A percentile compares a stretch with the other conserved stretches of the same genome.
phyloP scores from a whole-genome alignment of 306 rosid species.

The Rosa persica region DNA sequence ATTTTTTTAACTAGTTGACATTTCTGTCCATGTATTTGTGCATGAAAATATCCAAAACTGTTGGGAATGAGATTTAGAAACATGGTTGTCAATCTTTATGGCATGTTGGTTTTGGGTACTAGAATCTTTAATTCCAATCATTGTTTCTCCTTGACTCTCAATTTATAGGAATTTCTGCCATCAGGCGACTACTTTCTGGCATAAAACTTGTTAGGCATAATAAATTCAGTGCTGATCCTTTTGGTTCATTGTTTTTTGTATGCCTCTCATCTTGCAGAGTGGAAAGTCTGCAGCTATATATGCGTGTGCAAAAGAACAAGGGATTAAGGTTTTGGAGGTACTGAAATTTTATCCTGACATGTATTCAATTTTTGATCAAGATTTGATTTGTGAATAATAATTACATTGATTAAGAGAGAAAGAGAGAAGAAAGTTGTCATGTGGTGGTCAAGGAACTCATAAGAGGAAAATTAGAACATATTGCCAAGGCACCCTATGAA shows the following conservation, averaged over 20 bases:
- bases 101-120: neutral
- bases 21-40: neutral
- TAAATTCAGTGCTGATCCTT: constrained; percentile 17
- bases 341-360: neutral
- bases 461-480: neutral
- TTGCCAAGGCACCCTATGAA: neutral
- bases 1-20: constrained; percentile 9
- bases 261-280: constrained; percentile 60
- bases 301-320: constrained; percentile 92
- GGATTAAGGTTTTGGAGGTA: constrained; percentile 87
- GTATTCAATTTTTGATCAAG: neutral
- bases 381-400: neutral
- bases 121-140: neutral
- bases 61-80: neutral
- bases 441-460: neutral
- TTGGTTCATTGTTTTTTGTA: constrained; percentile 13
- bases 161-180: neutral
- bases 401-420: neutral
- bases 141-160: neutral
- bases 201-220: neutral
- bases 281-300: constrained; percentile 95
- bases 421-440: neutral
- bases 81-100: neutral
- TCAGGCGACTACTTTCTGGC: neutral
- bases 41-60: neutral